Evolutionary conservation across 2,329 filamentous ascomycete genomes (phyloP), one percentile per base, ranked within the genome.

Genomic region (Fusarium sambucinum): DNA sequence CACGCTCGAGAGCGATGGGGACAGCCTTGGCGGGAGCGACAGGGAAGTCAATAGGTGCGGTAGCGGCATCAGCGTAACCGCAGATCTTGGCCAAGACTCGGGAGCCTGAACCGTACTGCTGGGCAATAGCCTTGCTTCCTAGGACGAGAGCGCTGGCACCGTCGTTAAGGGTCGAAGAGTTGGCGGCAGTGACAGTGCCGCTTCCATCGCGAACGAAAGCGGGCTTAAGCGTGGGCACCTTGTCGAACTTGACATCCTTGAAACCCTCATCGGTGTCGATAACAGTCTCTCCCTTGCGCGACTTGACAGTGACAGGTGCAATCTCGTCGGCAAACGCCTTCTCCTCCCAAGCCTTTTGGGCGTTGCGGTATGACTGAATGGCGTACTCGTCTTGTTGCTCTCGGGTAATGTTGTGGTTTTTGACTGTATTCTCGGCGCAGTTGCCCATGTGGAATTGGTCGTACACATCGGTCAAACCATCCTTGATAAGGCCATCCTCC

Each of bases 391-490:
- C 96, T 82, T 99, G 96, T 77, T 92, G 89, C 79, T 97, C 89
- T 16, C 96, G 85, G 11, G 91, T 90, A 67, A 99, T 87, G 1
- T 86, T 83, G 79, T 93, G 87, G 74, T 94, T 95, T 85, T 97
- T 97, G 47, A 92, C 96, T 3, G 95, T 97, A 71, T 91, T 93
- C 83, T 99, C 96, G 17, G 94, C 94, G 77, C 96, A 99, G 73
- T 96, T 94, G 42, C 96, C 96, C 96, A 99, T 99, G 81, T 98
- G 96, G 75, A 97, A 92, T 77, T 97, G 88, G 78, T 97, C 94
- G 80, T 97, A 99, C 16, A 97, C 95, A 77, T 99, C 96, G 84
- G 93, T 97, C 64, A 99, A 82, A 1, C 96, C 96, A 76, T 99
- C 96, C 79, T 96, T 96, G 77, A 98, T 91, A 74, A 99, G 81